Percentiles rank a stretch among this genome's conserved stretches.
phyloP scores from a whole-genome alignment of 1,284 basidiomycete species.

The Laetiporus sulphureus region DNA sequence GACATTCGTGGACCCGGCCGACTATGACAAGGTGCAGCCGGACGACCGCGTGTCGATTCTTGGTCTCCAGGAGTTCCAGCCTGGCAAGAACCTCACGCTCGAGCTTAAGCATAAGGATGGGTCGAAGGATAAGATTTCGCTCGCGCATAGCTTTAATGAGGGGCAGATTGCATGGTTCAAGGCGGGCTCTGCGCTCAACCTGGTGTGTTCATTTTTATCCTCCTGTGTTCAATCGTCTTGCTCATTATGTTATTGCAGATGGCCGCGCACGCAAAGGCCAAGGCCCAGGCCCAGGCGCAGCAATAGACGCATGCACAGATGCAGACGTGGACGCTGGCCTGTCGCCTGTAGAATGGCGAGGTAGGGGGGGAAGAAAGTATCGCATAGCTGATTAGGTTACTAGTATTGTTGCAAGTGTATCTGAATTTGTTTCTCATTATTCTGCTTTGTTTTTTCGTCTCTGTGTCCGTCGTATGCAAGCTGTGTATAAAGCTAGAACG shows the following conservation, averaged over 20 bases:
- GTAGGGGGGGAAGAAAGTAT: no score
- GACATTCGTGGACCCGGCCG: slow-evolving; percentile 82
- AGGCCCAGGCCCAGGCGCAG: no score
- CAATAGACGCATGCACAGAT: background rate
- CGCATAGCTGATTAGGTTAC: no score
- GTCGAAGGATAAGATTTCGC: background rate
- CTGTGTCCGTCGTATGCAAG: no score
- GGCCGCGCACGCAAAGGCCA: slow-evolving; percentile 48
- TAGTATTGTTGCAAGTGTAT: no score
- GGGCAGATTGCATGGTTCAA: slow-evolving; percentile 95
- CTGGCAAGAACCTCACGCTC: slow-evolving; percentile 50
- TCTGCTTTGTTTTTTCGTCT: no score
- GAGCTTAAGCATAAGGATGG: background rate
- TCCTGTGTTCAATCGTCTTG: background rate
- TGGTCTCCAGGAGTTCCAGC: slow-evolving; percentile 78
- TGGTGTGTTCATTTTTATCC: slow-evolving; percentile 39
- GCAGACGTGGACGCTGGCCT: no score
- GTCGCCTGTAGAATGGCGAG: no score
- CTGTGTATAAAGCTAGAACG: no score
- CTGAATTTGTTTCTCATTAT: no score
- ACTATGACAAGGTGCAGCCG: slow-evolving; percentile 87
- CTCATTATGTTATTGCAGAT: slow-evolving; percentile 26
- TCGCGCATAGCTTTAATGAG: slow-evolving; percentile 53
- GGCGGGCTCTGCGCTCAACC: slow-evolving; percentile 83
- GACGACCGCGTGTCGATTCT: slow-evolving; percentile 81